phyloP scores from a whole-genome alignment of 345 rosid species.

The Ceriops decandra region DNA sequence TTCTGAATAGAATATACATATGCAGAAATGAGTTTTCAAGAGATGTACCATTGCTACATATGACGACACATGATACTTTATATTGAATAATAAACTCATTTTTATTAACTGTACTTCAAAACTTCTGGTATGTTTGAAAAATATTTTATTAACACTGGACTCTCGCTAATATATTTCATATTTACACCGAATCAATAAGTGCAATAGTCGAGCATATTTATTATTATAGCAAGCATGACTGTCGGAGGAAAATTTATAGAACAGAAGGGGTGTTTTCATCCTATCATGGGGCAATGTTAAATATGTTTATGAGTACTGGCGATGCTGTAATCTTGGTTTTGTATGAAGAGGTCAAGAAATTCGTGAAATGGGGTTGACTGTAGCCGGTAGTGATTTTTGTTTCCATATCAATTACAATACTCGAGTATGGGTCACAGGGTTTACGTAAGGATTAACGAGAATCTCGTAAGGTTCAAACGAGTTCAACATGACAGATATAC shows the following conservation, averaged over 20 bases:
- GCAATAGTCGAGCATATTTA: no score
- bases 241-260: constrained; percentile 77
- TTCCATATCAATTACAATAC: constrained; percentile 32
- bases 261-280: constrained; percentile 70
- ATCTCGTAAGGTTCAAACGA: constrained; percentile 19
- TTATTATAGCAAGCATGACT: constrained; percentile 25
- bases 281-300: constrained; percentile 78
- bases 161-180: no score
- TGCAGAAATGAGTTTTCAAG: no score
- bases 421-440: constrained; percentile 15
- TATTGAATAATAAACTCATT: no score
- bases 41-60: no score
- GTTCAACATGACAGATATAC: constrained; percentile 6
- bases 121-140: no score
- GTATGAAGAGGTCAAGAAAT: constrained; percentile 80
- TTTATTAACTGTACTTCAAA: no score
- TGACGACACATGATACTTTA: no score
- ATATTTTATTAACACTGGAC: no score
- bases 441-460: constrained; percentile 45
- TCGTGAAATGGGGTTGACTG: constrained; percentile 70
- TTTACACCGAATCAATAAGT: no score
- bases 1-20: no score
- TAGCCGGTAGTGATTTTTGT: constrained; percentile 33
- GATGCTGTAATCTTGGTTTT: constrained; percentile 88
- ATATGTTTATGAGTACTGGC: constrained; percentile 82